phyloP scores from a whole-genome alignment of 2,329 filamentous ascomycete genomes.

The Penicillium sp. region DNA sequence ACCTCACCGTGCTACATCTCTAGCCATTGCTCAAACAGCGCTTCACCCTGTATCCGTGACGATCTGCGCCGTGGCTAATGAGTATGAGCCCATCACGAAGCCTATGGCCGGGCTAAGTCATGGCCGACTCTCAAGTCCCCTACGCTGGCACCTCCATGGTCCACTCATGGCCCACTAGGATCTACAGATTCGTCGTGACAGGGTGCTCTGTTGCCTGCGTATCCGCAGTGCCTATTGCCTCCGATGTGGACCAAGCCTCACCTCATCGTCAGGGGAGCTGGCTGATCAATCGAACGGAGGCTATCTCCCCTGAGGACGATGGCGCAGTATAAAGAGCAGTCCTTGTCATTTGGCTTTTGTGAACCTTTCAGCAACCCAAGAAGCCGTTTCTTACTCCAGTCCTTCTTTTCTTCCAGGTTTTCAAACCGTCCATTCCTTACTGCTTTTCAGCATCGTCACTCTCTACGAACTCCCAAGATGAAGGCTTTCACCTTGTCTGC shows the following conservation, averaged over 20 bases:
- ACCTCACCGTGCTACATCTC: too few relatives aligned
- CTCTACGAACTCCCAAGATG: slow-evolving; percentile 18
- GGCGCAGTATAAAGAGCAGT: slow-evolving; percentile 16
- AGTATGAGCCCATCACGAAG: slow-evolving; percentile 18
- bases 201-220: slow-evolving; percentile 2
- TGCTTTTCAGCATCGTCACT: slow-evolving; percentile 20
- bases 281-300: background rate
- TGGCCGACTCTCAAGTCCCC: background rate
- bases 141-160: background rate
- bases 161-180: too few relatives aligned
- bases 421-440: slow-evolving; percentile 24
- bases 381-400: slow-evolving; percentile 19
- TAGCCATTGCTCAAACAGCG: too few relatives aligned
- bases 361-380: slow-evolving; percentile 10
- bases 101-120: slow-evolving; percentile 12
- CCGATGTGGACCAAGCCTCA: too few relatives aligned
- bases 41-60: too few relatives aligned
- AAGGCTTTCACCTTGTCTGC: slow-evolving; percentile 22
- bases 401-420: slow-evolving; percentile 18
- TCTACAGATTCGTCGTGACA: too few relatives aligned
- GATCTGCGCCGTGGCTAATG: slow-evolving; percentile 24
- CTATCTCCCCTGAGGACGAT: background rate
- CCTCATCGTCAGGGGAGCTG: slow-evolving; percentile 1
- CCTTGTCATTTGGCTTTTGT: slow-evolving; percentile 8
- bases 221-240: too few relatives aligned